Base-by-base conservation (phyloP, 306 rosid genomes). In the Vicia sativa region DNA sequence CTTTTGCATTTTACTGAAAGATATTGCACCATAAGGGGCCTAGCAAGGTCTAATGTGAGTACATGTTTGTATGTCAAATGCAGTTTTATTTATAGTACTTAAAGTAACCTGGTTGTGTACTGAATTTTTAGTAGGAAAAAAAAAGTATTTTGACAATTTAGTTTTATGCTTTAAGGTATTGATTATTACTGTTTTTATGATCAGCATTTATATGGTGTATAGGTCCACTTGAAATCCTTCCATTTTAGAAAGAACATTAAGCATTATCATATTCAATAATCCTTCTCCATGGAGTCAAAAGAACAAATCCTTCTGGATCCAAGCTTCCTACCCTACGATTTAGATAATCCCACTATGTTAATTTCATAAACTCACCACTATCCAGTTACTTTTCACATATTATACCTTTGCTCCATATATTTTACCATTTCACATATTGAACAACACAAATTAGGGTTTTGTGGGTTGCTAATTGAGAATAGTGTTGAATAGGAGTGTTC, bases 1-100 rank as follows among this genome's bases (percentile, higher is more conserved):
- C 37, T 16, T 75, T 42, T 72, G 23, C 77, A 45, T 43, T 62
- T 56, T 41, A 31, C 23, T 52, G 41, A 4, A 34, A 25, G 56
- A 46, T 16, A 18, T 50, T 50, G 56, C 28, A 50, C 57, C 57
- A 50, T 4, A 18, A 49, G 26, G 52, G 52, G 21, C 11, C 52
- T 45, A 8, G 54, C 13, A 9, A 50, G 9, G 7, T 9, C 28
- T 19, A 50, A 50, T 19, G 57, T 49, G 53, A 46, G 54, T 23
- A 15, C 54, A 46, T 7, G 12, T 48, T 48, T 16, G 12, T 48
- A 16, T 48, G 10, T 1, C 25, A 16, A 16, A 7, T 48, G 25
- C 54, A 15, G 12, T 4, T 16, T 16, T 48, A 48, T 7, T 46
- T 44, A 13, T 13, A 39, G 12, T 39, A 16, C 54, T 15, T 48